Evolutionary conservation across 1,284 basidiomycete species (phyloP).

Genomic region (Hypsizygus ulmarius): DNA sequence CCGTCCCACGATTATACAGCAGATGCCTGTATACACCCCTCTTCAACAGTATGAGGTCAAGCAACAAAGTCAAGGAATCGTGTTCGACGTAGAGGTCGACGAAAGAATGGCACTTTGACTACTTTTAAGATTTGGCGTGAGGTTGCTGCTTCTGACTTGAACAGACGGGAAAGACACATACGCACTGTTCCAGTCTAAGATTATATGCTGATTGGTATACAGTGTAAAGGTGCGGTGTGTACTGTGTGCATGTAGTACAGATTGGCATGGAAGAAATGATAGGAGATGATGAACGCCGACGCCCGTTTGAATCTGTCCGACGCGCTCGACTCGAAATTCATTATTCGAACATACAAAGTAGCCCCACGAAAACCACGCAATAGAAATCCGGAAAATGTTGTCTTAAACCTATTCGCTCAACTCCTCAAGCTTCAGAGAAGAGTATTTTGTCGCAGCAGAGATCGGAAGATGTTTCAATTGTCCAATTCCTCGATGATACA

Average conservation of each 20-base stretch:
- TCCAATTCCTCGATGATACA: no score
- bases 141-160: not conserved
- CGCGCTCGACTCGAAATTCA: no score
- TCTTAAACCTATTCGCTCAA: no score
- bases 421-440: no score
- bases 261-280: conserved; percentile 60
- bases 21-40: conserved; percentile 85
- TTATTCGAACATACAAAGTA: no score
- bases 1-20: conserved; percentile 80
- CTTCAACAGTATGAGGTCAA: conserved; percentile 88
- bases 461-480: no score
- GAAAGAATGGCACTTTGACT: conserved; percentile 68
- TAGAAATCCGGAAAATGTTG: no score
- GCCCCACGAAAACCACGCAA: no score
- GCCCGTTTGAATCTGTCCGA: no score
- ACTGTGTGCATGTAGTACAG: conserved; percentile 75
- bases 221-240: conserved; percentile 74
- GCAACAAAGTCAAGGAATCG: conserved; percentile 70
- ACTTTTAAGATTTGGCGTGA: conserved; percentile 3
- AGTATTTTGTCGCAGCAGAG: no score
- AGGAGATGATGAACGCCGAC: no score
- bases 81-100: conserved; percentile 91
- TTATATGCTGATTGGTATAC: conserved; percentile 84
- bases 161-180: conserved; percentile 36
- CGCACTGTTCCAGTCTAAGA: conserved; percentile 78